phyloP scores from a whole-genome alignment of 345 rosid genomes.

The Linum trigynum region DNA sequence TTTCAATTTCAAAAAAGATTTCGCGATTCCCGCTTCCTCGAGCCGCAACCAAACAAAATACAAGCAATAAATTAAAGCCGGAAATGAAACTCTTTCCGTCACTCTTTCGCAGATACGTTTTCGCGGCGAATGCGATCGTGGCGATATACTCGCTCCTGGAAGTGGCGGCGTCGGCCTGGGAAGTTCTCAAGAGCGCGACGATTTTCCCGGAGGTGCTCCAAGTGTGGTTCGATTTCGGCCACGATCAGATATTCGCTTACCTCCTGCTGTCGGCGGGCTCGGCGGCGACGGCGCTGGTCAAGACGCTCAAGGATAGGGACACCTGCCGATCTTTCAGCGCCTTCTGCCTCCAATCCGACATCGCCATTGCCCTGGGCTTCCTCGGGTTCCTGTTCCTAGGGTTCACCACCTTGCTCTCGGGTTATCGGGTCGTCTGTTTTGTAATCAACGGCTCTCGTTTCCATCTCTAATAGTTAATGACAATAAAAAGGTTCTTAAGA shows the following conservation, averaged over 20 bases:
- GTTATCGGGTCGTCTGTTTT: conserved; percentile 70
- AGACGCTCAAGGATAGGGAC: conserved; percentile 43
- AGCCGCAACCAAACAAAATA: background rate
- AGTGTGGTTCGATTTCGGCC: conserved; percentile 99
- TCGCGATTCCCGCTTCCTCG: background rate
- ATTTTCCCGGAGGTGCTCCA: conserved; percentile 75
- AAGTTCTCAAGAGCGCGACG: conserved; percentile 58
- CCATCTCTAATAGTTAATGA: conserved; percentile 29
- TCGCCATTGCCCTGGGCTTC: conserved; percentile 66
- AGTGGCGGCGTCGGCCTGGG: conserved; percentile 75
- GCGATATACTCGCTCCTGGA: conserved; percentile 76
- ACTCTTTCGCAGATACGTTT: conserved; percentile 40
- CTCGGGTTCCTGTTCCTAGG: conserved; percentile 70
- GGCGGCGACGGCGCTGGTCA: conserved; percentile 61
- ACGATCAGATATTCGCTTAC: conserved; percentile 94
- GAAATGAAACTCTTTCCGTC: background rate
- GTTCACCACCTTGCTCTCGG: conserved; percentile 65
- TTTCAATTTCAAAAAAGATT: background rate
- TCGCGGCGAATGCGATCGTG: conserved; percentile 79
- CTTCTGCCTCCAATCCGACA: conserved; percentile 71
- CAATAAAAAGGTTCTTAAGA: no score
- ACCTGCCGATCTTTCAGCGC: conserved; percentile 40
- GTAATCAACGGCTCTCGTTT: conserved; percentile 82
- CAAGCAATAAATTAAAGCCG: background rate
- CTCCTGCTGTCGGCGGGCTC: conserved; percentile 72